These are phyloP conservation scores for Eimeria acervulina DNA, from an alignment of 169 alveolate genomes.

Conservation along the genomic window DNA sequence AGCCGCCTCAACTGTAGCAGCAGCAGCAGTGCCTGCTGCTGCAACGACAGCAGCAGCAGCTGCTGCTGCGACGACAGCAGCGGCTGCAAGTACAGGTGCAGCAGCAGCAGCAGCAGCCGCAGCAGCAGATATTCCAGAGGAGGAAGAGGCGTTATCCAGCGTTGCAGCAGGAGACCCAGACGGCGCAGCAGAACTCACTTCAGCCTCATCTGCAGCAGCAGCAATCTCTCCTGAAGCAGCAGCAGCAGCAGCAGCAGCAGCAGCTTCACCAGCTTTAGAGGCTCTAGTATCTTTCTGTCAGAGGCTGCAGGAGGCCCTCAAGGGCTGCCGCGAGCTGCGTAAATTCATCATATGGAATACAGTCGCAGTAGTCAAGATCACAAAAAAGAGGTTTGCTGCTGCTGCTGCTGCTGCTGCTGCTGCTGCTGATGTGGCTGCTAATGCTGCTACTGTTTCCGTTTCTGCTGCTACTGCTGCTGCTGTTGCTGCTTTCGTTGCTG, in stretches of 20 bases:
- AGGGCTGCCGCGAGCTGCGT: conserved; percentile 61
- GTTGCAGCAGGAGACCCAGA: neutral
- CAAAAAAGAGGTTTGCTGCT: no score
- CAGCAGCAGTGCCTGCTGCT: no score
- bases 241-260: neutral
- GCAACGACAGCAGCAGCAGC: neutral
- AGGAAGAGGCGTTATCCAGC: neutral
- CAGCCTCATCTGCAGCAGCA: no score
- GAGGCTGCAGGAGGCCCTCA: neutral
- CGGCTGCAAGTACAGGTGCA: no score
- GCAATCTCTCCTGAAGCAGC: no score
- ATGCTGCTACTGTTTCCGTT: no score
- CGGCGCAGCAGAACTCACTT: neutral
- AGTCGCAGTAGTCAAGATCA: conserved; percentile 81
- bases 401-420: no score
- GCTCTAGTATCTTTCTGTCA: neutral
- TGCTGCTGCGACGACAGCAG: neutral
- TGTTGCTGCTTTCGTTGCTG: neutral
- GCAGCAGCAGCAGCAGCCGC: no score
- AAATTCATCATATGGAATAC: conserved; percentile 79
- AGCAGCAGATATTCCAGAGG: no score
- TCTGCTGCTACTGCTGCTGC: conserved; percentile 22
- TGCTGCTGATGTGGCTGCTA: no score
- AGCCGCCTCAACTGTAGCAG: neutral
- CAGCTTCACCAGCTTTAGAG: neutral